Conservation (phyloP, 2,329 filamentous ascomycete genomes). For the Aspergillus sp. region DNA sequence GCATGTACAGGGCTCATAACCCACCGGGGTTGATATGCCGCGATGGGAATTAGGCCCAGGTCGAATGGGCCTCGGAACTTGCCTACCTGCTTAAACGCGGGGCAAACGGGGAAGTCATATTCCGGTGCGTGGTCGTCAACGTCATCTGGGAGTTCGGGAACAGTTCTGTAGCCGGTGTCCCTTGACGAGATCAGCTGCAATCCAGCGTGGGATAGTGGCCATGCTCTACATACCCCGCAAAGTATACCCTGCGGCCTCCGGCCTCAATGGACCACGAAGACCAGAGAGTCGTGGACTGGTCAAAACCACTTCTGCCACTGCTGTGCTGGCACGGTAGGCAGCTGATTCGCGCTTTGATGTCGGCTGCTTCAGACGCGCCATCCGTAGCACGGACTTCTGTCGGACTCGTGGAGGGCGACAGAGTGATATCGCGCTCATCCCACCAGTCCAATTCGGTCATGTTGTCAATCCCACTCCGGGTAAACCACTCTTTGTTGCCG, state of each 20-base stretch:
- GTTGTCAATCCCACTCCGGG: constrained; percentile 57
- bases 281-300: constrained; percentile 74
- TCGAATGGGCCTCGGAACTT: constrained; percentile 74
- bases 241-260: constrained; percentile 70
- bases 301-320: constrained; percentile 57
- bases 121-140: constrained; percentile 64
- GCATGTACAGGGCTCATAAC: constrained; percentile 77
- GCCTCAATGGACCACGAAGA: constrained; percentile 73
- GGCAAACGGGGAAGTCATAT: constrained; percentile 61
- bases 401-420: constrained; percentile 38
- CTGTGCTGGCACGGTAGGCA: constrained; percentile 82
- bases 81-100: constrained; percentile 79
- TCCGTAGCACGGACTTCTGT: constrained; percentile 18
- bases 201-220: constrained; percentile 26
- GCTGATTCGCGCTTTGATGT: constrained; percentile 62
- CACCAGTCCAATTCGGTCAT: constrained; percentile 94
- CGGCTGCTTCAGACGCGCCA: constrained; percentile 17
- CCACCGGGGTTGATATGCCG: constrained; percentile 59
- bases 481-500: constrained; percentile 77
- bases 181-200: constrained; percentile 33
- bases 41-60: constrained; percentile 85
- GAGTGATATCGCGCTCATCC: constrained; percentile 66
- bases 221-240: constrained; percentile 48
- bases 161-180: constrained; percentile 81
- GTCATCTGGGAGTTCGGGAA: constrained; percentile 53